Conservation (phyloP, 2,329 filamentous ascomycete species). For the Fusarium palustre region DNA sequence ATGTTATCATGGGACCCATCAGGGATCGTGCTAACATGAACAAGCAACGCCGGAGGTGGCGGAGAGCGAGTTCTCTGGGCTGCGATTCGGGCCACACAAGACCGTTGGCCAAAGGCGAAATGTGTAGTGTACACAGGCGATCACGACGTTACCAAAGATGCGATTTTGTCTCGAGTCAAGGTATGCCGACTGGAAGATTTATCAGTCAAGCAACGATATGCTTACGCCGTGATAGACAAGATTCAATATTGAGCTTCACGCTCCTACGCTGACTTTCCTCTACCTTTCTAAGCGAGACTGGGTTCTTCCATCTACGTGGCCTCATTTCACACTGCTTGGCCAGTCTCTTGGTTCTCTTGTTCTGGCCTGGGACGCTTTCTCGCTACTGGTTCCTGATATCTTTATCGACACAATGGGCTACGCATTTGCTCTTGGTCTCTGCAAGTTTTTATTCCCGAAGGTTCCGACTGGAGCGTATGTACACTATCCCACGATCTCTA, state of each 20-base stretch:
- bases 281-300: conserved; percentile 90
- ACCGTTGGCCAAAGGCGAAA: conserved; percentile 86
- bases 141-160: conserved; percentile 83
- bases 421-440: conserved; percentile 86
- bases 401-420: conserved; percentile 99
- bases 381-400: conserved; percentile 89
- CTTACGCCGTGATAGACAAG: conserved; percentile 66
- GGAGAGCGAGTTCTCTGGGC: conserved; percentile 97
- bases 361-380: conserved; percentile 91
- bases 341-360: conserved; percentile 91
- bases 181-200: conserved; percentile 56
- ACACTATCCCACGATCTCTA: conserved; percentile 98
- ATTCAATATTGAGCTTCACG: conserved; percentile 91
- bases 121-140: conserved; percentile 97
- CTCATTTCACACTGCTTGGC: conserved; percentile 91
- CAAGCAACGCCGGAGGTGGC: conserved; percentile 92
- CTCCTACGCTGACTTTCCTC: conserved; percentile 85
- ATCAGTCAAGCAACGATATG: neutral
- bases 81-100: conserved; percentile 90
- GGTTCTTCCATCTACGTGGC: conserved; percentile 88
- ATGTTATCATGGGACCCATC: conserved; percentile 47
- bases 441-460: conserved; percentile 81
- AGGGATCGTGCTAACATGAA: conserved; percentile 20
- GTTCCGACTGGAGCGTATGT: conserved; percentile 94
- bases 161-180: conserved; percentile 82